phyloP scores from a whole-genome alignment of 2,329 filamentous ascomycete genomes.

The Ophiocordyceps camponoti-rufipedis region DNA sequence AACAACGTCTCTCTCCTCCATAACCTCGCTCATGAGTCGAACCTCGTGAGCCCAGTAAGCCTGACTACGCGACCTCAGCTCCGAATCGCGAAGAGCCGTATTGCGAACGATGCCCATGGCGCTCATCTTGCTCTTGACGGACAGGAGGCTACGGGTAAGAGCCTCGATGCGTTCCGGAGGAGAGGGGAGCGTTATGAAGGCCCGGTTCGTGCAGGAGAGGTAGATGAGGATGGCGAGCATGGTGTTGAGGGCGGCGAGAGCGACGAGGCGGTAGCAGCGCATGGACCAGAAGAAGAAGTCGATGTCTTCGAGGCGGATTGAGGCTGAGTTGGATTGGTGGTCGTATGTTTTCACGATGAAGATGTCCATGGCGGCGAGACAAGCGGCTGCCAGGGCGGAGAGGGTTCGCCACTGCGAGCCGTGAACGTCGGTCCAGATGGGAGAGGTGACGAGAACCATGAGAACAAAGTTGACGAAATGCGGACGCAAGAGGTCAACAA shows the following conservation, averaged over 20 bases:
- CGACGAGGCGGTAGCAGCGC: conserved; percentile 41
- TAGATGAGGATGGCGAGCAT: conserved; percentile 49
- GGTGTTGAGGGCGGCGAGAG: conserved; percentile 46
- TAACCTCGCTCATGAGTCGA: conserved; percentile 49
- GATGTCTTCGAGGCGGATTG: conserved; percentile 42
- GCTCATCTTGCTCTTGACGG: conserved; percentile 46
- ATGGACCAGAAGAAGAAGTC: conserved; percentile 57
- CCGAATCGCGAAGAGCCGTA: conserved; percentile 55
- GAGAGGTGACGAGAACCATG: conserved; percentile 57
- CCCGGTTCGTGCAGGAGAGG: conserved; percentile 61
- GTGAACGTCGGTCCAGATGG: conserved; percentile 41
- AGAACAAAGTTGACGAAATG: conserved; percentile 63
- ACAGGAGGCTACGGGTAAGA: conserved; percentile 35
- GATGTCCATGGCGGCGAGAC: conserved; percentile 43
- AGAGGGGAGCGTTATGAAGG: conserved; percentile 45
- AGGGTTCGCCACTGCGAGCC: conserved; percentile 50
- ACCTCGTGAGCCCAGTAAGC: conserved; percentile 72
- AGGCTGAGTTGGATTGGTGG: conserved; percentile 42
- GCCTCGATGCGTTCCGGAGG: conserved; percentile 48
- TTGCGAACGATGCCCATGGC: conserved; percentile 65
- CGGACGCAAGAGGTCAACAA: conserved; percentile 55
- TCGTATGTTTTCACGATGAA: conserved; percentile 49
- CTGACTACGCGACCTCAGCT: conserved; percentile 45
- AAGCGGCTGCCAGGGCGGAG: conserved; percentile 44
- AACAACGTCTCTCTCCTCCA: conserved; percentile 63